phyloP scores from a whole-genome alignment of 257 asterid genomes.

The Solanum pennellii region DNA sequence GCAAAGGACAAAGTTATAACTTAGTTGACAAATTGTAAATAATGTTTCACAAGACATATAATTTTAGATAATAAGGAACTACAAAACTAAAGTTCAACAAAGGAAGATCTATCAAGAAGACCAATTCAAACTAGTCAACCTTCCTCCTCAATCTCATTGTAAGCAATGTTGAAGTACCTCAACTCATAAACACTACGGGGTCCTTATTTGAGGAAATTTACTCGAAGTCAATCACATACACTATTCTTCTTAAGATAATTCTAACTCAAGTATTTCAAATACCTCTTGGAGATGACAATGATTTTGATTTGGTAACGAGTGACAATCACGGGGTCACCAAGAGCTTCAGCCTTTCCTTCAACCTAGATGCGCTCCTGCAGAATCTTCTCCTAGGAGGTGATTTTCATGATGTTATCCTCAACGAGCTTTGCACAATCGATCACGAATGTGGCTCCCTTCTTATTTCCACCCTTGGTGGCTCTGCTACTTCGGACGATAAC shows the following conservation, averaged over 20 bases:
- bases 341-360: no score
- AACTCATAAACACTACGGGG: slow-evolving; percentile 26
- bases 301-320: no score
- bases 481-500: no score
- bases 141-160: slow-evolving; percentile 37
- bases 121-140: slow-evolving; percentile 2
- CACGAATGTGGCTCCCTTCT: no score
- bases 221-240: slow-evolving; percentile 39
- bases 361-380: no score
- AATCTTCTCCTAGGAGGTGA: no score
- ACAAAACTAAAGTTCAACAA: neutral
- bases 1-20: neutral
- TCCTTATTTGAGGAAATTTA: slow-evolving; percentile 39
- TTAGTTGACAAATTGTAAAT: neutral
- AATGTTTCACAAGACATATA: neutral
- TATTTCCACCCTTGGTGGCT: no score
- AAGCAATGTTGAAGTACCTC: slow-evolving; percentile 43
- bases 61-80: neutral
- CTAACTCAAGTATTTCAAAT: slow-evolving; percentile 36
- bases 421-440: no score
- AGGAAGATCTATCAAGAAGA: neutral
- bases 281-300: slow-evolving; percentile 3
- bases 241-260: slow-evolving; percentile 36
- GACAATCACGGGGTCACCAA: no score
- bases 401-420: no score